Base-by-base conservation (phyloP, 192 early-diverging fungal species). In the Backusella tarrabulga region DNA sequence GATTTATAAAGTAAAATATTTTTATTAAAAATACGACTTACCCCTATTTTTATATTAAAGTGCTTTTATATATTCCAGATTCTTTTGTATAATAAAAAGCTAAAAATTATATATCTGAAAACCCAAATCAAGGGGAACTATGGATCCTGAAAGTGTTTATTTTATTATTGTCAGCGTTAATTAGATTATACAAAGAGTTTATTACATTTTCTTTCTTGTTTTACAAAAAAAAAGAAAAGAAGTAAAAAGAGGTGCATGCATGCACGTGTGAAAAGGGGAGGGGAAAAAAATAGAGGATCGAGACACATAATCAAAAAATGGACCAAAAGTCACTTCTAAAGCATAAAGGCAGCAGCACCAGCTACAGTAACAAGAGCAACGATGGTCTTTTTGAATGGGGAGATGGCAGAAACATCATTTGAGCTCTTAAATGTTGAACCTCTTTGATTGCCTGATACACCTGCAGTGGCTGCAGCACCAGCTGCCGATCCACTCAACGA, bases 281-380 rank as follows among this genome's bases (percentile, higher is more conserved):
- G n/a, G 8, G 8, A 52, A 52, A 52, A 52, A 52, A 52, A 52
- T 19, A 52, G 19, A 52, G 19, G 19, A 56, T 21, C 52, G 21
- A 21, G 21, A 56, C 42, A 44, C 4, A 14, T 4, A 44, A 44
- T 44, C 42, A 44, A 44, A 44, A 44, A 44, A 44, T 44, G 42
- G n/a, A 56, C 21, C 52, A 21, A 52, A 52, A 8, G 6, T 71
- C 23, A n/a, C 41, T 44, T 40, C 50, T 77, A 77, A 3, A 77
- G 56, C 38, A 71, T 42, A 15, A 80, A 76, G 42, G 46, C 81
- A 79, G 70, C 40, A 42, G 34, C 73, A 76, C 52, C 81, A 71
- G 42, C 42, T 4, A 78, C 79, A 34, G 40, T 68, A 68, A 69
- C 69, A 56, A 76, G 73, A 77, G 79, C 77, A 36, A 35, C 44